A percentile compares a stretch with the other conserved stretches of the same genome.
These are phyloP conservation scores for Fragaria ananassa DNA, from an alignment of 306 rosid species.

Conservation along the genomic window DNA sequence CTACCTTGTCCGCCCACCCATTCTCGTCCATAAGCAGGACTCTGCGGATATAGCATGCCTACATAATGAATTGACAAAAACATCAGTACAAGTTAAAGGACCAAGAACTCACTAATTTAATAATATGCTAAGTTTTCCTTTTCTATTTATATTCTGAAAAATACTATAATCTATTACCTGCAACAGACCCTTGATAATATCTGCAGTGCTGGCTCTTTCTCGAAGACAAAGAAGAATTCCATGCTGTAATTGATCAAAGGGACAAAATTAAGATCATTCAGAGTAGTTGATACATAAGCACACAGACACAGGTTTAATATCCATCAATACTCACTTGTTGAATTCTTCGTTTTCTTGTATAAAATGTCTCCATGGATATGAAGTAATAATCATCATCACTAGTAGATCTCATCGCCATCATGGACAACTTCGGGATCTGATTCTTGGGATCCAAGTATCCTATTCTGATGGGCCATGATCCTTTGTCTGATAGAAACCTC, in stretches of 20 bases:
- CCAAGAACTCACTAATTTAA: neutral
- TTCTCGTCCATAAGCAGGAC: slow-evolving; percentile 33
- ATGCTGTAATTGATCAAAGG: slow-evolving; percentile 31
- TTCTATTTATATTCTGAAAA: neutral
- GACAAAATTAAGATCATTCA: slow-evolving; percentile 7
- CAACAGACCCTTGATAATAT: slow-evolving; percentile 60
- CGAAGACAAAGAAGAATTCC: slow-evolving; percentile 70
- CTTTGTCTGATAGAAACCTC: slow-evolving; percentile 47
- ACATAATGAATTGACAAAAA: slow-evolving; percentile 1
- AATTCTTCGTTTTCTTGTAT: slow-evolving; percentile 39
- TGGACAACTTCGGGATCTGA: slow-evolving; percentile 61
- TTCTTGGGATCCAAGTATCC: slow-evolving; percentile 63
- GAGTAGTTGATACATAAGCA: neutral
- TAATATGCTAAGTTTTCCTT: neutral
- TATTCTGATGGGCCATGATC: slow-evolving; percentile 68
- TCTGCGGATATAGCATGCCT: slow-evolving; percentile 73
- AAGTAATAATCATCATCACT: slow-evolving; percentile 56
- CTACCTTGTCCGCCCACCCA: slow-evolving; percentile 33
- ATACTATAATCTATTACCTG: slow-evolving; percentile 47
- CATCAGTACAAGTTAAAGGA: neutral
- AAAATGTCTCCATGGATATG: slow-evolving; percentile 50
- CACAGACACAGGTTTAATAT: neutral
- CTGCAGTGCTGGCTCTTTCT: slow-evolving; percentile 55
- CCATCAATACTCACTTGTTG: slow-evolving; percentile 39
- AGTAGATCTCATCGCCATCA: slow-evolving; percentile 53